A percentile compares a stretch with the other conserved stretches of the same genome.
phyloP scores from a whole-genome alignment of 352 stramenopile genomes.

The Pythium guiyangense region DNA sequence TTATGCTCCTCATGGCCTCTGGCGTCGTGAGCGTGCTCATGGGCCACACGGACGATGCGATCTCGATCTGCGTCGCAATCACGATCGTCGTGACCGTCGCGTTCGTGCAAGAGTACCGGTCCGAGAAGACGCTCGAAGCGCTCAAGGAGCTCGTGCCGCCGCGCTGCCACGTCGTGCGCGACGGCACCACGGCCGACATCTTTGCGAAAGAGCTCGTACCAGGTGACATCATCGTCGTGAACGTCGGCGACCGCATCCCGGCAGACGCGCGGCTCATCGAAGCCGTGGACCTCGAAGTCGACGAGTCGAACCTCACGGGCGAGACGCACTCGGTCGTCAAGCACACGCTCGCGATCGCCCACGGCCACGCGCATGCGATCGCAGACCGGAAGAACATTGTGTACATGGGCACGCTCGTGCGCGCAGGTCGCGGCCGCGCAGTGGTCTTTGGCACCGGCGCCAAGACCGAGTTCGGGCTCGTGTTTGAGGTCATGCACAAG shows the following conservation, averaged over 20 bases:
- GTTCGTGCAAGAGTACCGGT: conserved; percentile 89
- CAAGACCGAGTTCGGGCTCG: conserved; percentile 94
- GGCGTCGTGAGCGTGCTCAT: conserved; percentile 89
- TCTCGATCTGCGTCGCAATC: conserved; percentile 94
- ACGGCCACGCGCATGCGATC: conserved; percentile 64
- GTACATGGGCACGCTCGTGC: conserved; percentile 97
- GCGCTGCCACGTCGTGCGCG: conserved; percentile 57
- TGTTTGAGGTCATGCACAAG: conserved; percentile 92
- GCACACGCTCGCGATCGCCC: conserved; percentile 51
- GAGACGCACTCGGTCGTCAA: conserved; percentile 88
- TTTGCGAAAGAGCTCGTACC: conserved; percentile 74
- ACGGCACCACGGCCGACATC: conserved; percentile 54
- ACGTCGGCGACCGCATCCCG: conserved; percentile 91
- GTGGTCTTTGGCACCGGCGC: conserved; percentile 94
- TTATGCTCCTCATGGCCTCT: conserved; percentile 93
- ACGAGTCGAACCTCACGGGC: conserved; percentile 94
- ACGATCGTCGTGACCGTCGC: conserved; percentile 97
- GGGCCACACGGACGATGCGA: conserved; percentile 93
- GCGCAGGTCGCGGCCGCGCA: conserved; percentile 86
- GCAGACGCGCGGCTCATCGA: conserved; percentile 90
- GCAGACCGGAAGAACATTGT: conserved; percentile 89
- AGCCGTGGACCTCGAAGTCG: conserved; percentile 84
- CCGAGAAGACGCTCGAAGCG: conserved; percentile 82
- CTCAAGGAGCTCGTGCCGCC: conserved; percentile 79
- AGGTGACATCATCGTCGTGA: conserved; percentile 86